Evolutionary conservation across 345 rosid species (phyloP).

Genomic region (thale cress (Arabidopsis thaliana)): DNA sequence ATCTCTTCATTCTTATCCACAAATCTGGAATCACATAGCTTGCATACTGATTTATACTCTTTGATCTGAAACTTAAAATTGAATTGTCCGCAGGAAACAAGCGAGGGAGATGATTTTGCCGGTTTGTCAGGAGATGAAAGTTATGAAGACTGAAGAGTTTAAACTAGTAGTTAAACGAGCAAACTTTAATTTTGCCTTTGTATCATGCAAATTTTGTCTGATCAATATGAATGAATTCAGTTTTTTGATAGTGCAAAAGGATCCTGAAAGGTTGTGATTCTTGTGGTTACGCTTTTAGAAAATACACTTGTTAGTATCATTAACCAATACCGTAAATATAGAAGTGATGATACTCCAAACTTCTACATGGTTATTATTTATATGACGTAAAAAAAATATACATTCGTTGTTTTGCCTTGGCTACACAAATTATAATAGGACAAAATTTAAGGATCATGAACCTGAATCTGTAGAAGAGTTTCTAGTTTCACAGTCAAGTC

Average conservation of each 20-base stretch:
- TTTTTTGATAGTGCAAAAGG: constrained; percentile 19
- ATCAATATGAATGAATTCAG: constrained; percentile 6
- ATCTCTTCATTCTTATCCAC: constrained; percentile 27
- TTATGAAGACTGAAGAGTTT: constrained; percentile 39
- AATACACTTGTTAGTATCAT: neutral
- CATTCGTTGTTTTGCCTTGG: neutral
- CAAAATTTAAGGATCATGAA: constrained; percentile 38
- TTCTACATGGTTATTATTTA: neutral
- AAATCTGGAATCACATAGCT: neutral
- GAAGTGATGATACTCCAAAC: neutral
- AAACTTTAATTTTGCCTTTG: neutral
- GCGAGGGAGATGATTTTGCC: constrained; percentile 53
- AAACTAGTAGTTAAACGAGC: neutral
- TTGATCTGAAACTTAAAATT: neutral
- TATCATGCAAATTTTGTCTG: constrained; percentile 8
- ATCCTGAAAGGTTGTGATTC: neutral
- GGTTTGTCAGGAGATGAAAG: constrained; percentile 62
- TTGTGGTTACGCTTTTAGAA: neutral
- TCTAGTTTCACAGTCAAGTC: neutral
- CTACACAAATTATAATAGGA: constrained; percentile 25
- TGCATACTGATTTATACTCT: neutral
- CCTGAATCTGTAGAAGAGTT: constrained; percentile 18
- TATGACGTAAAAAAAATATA: neutral
- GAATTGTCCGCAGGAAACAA: constrained; percentile 54
- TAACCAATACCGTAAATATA: neutral